phyloP scores from a whole-genome alignment of 179 eudicot species.

The Spergularia azorica region DNA sequence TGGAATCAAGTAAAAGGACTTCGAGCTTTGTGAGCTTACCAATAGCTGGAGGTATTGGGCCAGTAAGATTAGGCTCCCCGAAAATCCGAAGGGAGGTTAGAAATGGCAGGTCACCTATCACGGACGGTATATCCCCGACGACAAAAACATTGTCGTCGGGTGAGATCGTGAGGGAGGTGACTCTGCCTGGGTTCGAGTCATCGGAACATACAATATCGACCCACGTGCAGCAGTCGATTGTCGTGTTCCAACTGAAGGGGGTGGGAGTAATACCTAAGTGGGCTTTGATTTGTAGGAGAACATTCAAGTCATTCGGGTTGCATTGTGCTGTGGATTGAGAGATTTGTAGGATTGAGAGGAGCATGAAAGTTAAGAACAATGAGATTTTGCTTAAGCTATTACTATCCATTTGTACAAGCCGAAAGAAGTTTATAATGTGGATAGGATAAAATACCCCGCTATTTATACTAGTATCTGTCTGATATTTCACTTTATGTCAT shows the following conservation, averaged over 20 bases:
- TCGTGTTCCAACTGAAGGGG: background rate
- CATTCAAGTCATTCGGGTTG: slow-evolving; percentile 8
- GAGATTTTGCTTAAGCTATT: background rate
- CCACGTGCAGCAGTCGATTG: slow-evolving; percentile 15
- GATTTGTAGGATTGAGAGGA: background rate
- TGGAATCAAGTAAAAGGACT: background rate
- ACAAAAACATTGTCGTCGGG: background rate
- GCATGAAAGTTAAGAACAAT: background rate
- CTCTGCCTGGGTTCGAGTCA: background rate
- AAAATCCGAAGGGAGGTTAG: background rate
- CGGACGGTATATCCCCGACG: background rate
- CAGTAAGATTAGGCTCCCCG: slow-evolving; percentile 5
- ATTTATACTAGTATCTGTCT: background rate
- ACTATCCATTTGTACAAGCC: background rate
- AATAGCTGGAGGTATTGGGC: background rate
- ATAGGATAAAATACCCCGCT: too few relatives aligned
- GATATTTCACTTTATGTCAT: background rate
- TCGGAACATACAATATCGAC: background rate
- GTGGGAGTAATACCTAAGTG: background rate
- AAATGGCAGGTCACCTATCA: background rate
- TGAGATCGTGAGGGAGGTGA: background rate
- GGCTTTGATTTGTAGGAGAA: slow-evolving; percentile 9
- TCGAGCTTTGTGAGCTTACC: slow-evolving; percentile 12
- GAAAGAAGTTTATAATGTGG: background rate
- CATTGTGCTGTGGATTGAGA: slow-evolving; percentile 1